Base-by-base conservation (phyloP, 2,329 filamentous ascomycete species). In the Exophiala calicioides region DNA sequence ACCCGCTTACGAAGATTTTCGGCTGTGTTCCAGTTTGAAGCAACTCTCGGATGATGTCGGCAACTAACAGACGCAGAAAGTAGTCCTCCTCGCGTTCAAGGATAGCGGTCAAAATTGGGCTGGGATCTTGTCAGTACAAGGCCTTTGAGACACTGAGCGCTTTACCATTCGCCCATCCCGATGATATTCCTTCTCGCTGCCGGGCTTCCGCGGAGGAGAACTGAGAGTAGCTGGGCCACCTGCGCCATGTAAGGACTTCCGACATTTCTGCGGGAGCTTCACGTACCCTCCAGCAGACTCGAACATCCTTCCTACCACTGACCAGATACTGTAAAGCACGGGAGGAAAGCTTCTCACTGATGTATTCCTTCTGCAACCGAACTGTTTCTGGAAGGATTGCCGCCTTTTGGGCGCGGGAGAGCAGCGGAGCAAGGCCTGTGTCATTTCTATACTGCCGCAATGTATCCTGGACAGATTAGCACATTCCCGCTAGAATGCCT, bases 11-110 rank as follows among this genome's bases (percentile, higher is more conserved):
- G 12, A 55, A 48, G 20, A 27, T 16, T n/a, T 15, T 37, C 24
- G 29, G 15, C 23, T 42, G 37, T 10, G 27, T 23, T 5, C 47
- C 46, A 18, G 36, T 50, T 19, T 24, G 33, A 9, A 47, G 31
- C 8, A 57, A 27, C n/a, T 48, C 40, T 32, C 55, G 35, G 19
- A 57, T 26, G 23, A 50, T 39, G 38, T 57, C 48, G n/a, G 55
- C 52, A n/a, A 53, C 44, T 19, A 57, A 18, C 4, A 57, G 37
- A 7, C 50, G 43, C 13, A 53, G 39, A 5, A 53, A 31, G 39
- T 53, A 48, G 40, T 18, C 33, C 18, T 44, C 27, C 13, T 47
- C 39, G 15, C 6, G 13, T 31, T 40, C 44, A 13, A 52, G 31
- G 10, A 52, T 35, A 30, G 30, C 8, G 4, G 26, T 18, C 35